Evolutionary conservation across 768 basidiomycete genomes (phyloP).

Genomic region (Gymnopilus dilepis): DNA sequence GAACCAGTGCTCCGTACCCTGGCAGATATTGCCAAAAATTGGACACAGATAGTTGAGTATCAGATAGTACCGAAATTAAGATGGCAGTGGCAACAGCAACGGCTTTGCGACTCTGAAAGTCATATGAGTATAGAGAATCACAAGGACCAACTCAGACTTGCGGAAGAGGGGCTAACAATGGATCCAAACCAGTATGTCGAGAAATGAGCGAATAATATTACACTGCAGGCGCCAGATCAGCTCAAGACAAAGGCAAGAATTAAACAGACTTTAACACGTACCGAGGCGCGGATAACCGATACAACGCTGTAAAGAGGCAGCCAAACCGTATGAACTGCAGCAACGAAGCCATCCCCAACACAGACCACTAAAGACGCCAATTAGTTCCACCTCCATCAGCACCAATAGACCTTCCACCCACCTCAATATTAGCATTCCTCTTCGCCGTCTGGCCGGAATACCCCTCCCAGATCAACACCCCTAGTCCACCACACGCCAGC

Average conservation of each 20-base stretch:
- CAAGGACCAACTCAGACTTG: slow-evolving; percentile 33
- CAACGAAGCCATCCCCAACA: slow-evolving; percentile 68
- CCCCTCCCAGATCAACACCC: slow-evolving; percentile 64
- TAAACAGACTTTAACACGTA: slow-evolving; percentile 34
- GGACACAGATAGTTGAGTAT: slow-evolving; percentile 48
- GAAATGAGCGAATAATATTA: slow-evolving; percentile 72
- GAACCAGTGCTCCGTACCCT: slow-evolving; percentile 67
- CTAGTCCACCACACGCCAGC: slow-evolving; percentile 73
- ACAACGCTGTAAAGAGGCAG: slow-evolving; percentile 70
- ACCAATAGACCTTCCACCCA: slow-evolving; percentile 32
- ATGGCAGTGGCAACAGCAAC: slow-evolving; percentile 54
- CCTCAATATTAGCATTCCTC: slow-evolving; percentile 60
- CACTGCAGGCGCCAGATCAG: slow-evolving; percentile 43
- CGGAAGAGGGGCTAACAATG: slow-evolving; percentile 53
- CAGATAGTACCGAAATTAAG: slow-evolving; percentile 59
- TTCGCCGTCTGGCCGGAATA: slow-evolving; percentile 57
- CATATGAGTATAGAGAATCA: background rate
- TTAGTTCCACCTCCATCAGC: background rate
- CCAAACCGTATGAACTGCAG: slow-evolving; percentile 72
- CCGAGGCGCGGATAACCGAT: slow-evolving; percentile 71
- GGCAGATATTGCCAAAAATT: slow-evolving; percentile 54
- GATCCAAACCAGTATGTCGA: slow-evolving; percentile 69
- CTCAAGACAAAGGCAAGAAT: background rate
- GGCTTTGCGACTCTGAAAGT: slow-evolving; percentile 53
- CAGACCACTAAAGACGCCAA: slow-evolving; percentile 61